Percentiles rank a stretch among this genome's conserved stretches.
These are phyloP conservation scores for Synchytrium microbalum DNA, from an alignment of 371 early-diverging fungal genomes.

Conservation along the genomic window DNA sequence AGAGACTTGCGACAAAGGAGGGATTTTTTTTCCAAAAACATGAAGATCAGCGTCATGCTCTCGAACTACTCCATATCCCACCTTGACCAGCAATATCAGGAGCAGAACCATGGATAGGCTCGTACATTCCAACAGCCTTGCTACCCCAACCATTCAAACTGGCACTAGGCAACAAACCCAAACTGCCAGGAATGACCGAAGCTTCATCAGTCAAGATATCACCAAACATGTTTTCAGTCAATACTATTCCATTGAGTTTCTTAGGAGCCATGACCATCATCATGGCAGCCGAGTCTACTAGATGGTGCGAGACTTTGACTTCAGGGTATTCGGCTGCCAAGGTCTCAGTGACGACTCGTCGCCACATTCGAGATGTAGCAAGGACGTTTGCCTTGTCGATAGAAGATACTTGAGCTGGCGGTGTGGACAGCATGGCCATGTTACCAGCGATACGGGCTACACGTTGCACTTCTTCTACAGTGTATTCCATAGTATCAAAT, in stretches of 20 bases:
- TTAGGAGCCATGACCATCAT: constrained; percentile 85
- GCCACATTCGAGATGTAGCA: constrained; percentile 94
- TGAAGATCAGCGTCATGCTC: neutral
- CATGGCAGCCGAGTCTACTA: constrained; percentile 97
- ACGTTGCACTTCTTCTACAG: constrained; percentile 79
- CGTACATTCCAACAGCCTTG: constrained; percentile 78
- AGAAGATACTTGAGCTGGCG: constrained; percentile 79
- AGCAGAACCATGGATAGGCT: constrained; percentile 97
- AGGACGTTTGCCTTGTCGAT: constrained; percentile 97
- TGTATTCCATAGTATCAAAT: constrained; percentile 85
- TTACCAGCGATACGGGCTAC: constrained; percentile 87
- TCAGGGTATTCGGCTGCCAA: constrained; percentile 79
- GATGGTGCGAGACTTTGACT: constrained; percentile 60
- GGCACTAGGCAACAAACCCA: constrained; percentile 91
- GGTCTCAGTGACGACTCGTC: constrained; percentile 80
- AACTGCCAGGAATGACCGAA: constrained; percentile 86
- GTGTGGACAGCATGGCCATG: constrained; percentile 52
- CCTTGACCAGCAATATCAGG: constrained; percentile 95
- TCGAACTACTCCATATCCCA: constrained; percentile 5
- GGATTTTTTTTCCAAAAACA: neutral
- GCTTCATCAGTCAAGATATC: constrained; percentile 95
- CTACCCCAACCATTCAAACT: constrained; percentile 72
- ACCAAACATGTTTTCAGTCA: constrained; percentile 98
- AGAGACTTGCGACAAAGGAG: neutral
- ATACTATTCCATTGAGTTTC: constrained; percentile 83